These are phyloP conservation scores for Penicillium manginii DNA, from an alignment of 495 filamentous ascomycete genomes.

Conservation along the genomic window DNA sequence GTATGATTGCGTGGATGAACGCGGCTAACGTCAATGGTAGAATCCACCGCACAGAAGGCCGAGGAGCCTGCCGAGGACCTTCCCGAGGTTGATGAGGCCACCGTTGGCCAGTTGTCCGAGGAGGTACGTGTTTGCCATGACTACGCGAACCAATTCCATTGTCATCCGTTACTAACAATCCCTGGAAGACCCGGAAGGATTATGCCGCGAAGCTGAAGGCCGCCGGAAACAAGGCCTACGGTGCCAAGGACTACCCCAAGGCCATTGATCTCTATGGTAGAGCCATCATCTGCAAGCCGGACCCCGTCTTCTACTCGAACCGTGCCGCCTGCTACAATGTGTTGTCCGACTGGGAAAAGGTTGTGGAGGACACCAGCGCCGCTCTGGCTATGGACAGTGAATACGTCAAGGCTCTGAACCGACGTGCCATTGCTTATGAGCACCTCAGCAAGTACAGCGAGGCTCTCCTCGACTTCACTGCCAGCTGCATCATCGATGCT, in stretches of 20 bases:
- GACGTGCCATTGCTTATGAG: conserved; percentile 94
- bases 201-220: conserved; percentile 90
- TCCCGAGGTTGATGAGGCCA: conserved; percentile 81
- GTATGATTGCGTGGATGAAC: conserved; percentile 2
- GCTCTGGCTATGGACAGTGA: conserved; percentile 89
- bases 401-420: conserved; percentile 97
- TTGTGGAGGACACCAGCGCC: conserved; percentile 94
- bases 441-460: conserved; percentile 88
- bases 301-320: conserved; percentile 98
- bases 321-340: conserved; percentile 97
- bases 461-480: conserved; percentile 94
- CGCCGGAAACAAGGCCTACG: conserved; percentile 95
- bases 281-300: conserved; percentile 94
- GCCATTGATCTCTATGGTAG: conserved; percentile 94
- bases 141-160: background rate
- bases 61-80: conserved; percentile 76
- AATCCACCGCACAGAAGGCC: conserved; percentile 51
- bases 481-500: conserved; percentile 97
- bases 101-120: conserved; percentile 68
- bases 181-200: conserved; percentile 62
- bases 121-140: conserved; percentile 51
- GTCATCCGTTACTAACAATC: conserved; percentile 11
- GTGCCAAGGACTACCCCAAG: conserved; percentile 83
- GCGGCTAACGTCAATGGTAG: conserved; percentile 37
- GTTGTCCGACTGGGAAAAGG: conserved; percentile 88